A percentile compares a stretch with the other conserved stretches of the same genome.
phyloP scores from a whole-genome alignment of 2,329 filamentous ascomycete species.

The Periconia digitata region DNA sequence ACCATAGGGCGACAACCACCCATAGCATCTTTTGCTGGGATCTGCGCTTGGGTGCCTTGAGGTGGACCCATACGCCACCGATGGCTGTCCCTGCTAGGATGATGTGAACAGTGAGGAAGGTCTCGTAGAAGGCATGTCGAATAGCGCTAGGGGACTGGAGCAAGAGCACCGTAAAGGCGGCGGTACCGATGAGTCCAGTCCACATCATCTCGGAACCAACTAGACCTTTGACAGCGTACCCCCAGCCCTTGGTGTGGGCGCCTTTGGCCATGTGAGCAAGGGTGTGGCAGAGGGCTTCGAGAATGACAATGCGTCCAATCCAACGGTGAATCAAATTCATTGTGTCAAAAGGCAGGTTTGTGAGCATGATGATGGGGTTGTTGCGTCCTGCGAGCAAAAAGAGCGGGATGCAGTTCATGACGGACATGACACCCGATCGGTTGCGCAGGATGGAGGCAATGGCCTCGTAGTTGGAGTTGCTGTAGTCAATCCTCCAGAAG shows the following conservation, averaged over 20 bases:
- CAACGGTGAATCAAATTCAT: constrained; percentile 82
- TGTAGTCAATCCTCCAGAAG: constrained; percentile 59
- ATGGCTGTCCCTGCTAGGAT: constrained; percentile 61
- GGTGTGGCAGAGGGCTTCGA: constrained; percentile 69
- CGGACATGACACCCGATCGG: constrained; percentile 68
- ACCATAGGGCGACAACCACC: constrained; percentile 68
- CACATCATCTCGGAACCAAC: constrained; percentile 55
- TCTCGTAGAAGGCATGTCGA: constrained; percentile 78
- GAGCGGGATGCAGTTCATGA: constrained; percentile 77
- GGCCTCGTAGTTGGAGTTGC: constrained; percentile 69
- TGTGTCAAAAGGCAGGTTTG: constrained; percentile 77
- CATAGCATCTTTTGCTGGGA: constrained; percentile 63
- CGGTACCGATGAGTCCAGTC: constrained; percentile 64
- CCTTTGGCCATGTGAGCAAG: constrained; percentile 58
- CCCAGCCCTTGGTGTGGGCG: constrained; percentile 53
- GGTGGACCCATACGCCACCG: constrained; percentile 67
- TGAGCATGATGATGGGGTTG: constrained; percentile 72
- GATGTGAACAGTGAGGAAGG: constrained; percentile 74
- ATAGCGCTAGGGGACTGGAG: constrained; percentile 71
- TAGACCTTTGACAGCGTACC: constrained; percentile 38
- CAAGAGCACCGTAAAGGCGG: constrained; percentile 63
- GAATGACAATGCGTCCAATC: constrained; percentile 73
- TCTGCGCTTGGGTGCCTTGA: constrained; percentile 48
- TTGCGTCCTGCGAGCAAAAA: constrained; percentile 75
- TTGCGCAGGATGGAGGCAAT: constrained; percentile 66